Conservation (phyloP, 1,139 yeast genomes). For the Debaryomycetaceae sp. region DNA sequence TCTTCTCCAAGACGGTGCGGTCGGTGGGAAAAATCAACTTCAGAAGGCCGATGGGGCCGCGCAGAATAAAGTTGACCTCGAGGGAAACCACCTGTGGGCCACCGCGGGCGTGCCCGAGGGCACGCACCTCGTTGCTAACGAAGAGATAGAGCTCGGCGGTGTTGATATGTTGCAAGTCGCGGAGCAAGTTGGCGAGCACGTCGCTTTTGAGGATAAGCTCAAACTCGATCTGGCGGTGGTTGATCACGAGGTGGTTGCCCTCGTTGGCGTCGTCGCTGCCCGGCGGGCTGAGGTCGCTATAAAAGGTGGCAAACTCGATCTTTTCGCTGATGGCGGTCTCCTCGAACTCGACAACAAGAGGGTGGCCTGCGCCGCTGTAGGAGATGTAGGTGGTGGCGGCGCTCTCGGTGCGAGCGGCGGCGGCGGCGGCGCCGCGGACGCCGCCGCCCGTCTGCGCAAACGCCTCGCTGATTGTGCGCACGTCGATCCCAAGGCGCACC, state of each 20-base stretch:
- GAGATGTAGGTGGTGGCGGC: slow-evolving; percentile 31
- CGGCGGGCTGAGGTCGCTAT: slow-evolving; percentile 36
- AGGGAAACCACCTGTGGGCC: slow-evolving; percentile 18
- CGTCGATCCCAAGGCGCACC: slow-evolving; percentile 35
- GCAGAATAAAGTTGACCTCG: slow-evolving; percentile 53
- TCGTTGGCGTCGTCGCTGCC: slow-evolving; percentile 20
- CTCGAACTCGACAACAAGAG: slow-evolving; percentile 67
- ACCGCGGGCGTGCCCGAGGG: slow-evolving; percentile 11
- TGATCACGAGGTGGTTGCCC: slow-evolving; percentile 27
- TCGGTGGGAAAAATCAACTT: slow-evolving; percentile 67
- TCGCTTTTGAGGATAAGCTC: slow-evolving; percentile 69
- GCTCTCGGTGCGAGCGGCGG: slow-evolving; percentile 4
- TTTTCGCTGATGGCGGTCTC: slow-evolving; percentile 66
- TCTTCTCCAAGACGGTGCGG: slow-evolving; percentile 53
- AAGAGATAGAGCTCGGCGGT: slow-evolving; percentile 58
- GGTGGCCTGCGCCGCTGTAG: slow-evolving; percentile 55
- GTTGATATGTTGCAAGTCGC: slow-evolving; percentile 62
- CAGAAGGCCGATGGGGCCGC: slow-evolving; percentile 65
- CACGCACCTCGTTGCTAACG: slow-evolving; percentile 19
- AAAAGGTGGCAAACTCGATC: slow-evolving; percentile 64
- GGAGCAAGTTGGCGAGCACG: slow-evolving; percentile 57
- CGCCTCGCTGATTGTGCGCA: slow-evolving; percentile 30
- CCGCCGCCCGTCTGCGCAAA: slow-evolving; percentile 13
- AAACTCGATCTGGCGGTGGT: slow-evolving; percentile 46
- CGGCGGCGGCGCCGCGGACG: slow-evolving; percentile 12